Conservation (phyloP, 2,329 filamentous ascomycete species). For the Dactylellina cionopaga region DNA sequence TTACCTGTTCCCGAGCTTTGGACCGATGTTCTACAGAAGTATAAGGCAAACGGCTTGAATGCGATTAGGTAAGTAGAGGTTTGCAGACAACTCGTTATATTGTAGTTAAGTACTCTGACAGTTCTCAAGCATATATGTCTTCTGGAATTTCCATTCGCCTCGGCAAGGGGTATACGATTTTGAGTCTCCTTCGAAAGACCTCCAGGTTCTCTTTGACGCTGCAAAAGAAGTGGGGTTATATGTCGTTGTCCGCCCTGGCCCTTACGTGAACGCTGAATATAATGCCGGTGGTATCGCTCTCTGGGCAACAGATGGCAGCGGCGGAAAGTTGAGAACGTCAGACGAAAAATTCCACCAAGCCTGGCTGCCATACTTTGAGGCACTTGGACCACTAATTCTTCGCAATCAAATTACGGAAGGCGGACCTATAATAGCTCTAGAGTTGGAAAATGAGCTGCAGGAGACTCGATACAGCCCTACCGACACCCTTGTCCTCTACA, state of each 20-base stretch:
- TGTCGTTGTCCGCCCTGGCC: slow-evolving; percentile 66
- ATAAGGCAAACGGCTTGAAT: slow-evolving; percentile 66
- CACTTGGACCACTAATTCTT: slow-evolving; percentile 64
- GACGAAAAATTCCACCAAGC: slow-evolving; percentile 62
- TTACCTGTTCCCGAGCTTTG: slow-evolving; percentile 68
- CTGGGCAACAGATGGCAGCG: slow-evolving; percentile 64
- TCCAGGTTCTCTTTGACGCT: slow-evolving; percentile 66
- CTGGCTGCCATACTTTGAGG: slow-evolving; percentile 64
- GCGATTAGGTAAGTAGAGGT: slow-evolving; percentile 61
- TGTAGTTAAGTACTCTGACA: slow-evolving; percentile 21
- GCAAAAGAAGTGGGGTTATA: slow-evolving; percentile 67
- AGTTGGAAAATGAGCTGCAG: slow-evolving; percentile 67
- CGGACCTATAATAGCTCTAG: slow-evolving; percentile 57
- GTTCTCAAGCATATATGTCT: slow-evolving; percentile 63
- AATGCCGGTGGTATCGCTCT: slow-evolving; percentile 64
- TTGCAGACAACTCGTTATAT: neutral
- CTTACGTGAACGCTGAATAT: slow-evolving; percentile 66
- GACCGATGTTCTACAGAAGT: slow-evolving; percentile 67
- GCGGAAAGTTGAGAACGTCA: slow-evolving; percentile 62
- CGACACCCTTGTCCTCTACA: slow-evolving; percentile 66
- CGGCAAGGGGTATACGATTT: slow-evolving; percentile 65
- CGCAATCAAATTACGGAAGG: slow-evolving; percentile 65
- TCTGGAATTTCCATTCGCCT: slow-evolving; percentile 65
- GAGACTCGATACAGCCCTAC: slow-evolving; percentile 62
- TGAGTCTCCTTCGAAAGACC: slow-evolving; percentile 65